phyloP scores from a whole-genome alignment of 805 yeast genomes.

The Saccharomycopsis vini region DNA sequence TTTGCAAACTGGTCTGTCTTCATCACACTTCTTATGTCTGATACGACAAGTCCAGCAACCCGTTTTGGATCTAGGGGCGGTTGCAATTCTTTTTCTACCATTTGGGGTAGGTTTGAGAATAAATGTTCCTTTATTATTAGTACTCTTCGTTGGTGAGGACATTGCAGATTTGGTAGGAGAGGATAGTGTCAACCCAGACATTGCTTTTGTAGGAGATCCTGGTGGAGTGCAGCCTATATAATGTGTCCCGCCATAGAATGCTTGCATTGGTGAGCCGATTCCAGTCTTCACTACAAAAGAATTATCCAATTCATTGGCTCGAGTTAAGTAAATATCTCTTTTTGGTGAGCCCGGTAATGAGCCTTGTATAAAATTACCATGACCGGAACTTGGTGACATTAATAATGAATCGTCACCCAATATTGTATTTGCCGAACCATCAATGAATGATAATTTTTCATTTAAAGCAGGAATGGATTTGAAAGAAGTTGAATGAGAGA shows the following conservation, averaged over 20 bases:
- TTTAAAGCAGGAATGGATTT: slow-evolving; percentile 17
- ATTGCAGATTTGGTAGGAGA: slow-evolving; percentile 8
- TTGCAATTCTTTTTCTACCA: slow-evolving; percentile 19
- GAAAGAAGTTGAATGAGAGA: slow-evolving; percentile 8
- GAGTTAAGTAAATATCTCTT: slow-evolving; percentile 3
- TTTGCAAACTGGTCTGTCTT: slow-evolving; percentile 33
- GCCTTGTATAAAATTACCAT: neutral
- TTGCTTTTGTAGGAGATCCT: slow-evolving; percentile 13
- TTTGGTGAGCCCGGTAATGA: slow-evolving; percentile 7
- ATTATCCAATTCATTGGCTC: slow-evolving; percentile 2
- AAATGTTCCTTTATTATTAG: slow-evolving; percentile 6
- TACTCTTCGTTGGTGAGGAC: slow-evolving; percentile 2
- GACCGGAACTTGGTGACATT: slow-evolving; percentile 5
- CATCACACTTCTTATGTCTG: slow-evolving; percentile 59
- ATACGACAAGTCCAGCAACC: slow-evolving; percentile 56
- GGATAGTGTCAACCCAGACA: slow-evolving; percentile 2
- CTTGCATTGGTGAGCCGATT: neutral
- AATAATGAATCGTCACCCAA: neutral
- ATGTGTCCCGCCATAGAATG: neutral
- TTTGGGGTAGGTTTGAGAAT: slow-evolving; percentile 17
- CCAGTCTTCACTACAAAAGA: slow-evolving; percentile 5
- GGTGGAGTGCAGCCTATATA: slow-evolving; percentile 12
- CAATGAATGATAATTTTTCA: slow-evolving; percentile 17
- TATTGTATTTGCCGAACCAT: slow-evolving; percentile 2
- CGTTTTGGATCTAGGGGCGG: slow-evolving; percentile 33